Evolutionary conservation across 2,329 filamentous ascomycete species (phyloP), one percentile per base, ranked within the genome.

Genomic region (Fusarium tuaranense): DNA sequence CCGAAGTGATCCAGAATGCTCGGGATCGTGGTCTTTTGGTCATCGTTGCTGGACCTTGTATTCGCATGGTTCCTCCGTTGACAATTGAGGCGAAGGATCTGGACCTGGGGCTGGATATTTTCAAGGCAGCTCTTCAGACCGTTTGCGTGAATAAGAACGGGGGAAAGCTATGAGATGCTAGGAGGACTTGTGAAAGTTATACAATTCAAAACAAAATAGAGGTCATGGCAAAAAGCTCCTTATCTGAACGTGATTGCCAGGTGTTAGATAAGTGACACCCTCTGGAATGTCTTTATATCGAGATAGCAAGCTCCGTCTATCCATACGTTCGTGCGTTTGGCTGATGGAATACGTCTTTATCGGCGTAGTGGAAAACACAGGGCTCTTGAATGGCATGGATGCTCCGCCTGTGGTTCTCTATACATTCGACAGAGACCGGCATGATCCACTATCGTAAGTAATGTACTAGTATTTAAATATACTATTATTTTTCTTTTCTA

Each of bases 21-120:
- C 34, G 63, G 9, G 63, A 65, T 36, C 51, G 30, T 1, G 63
- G 63, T 18, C 53, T 65, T 14, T 41, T 65, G 9, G 44, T 65
- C 13, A 59, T 65, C 34, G 53, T 59, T 20, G 63, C 63, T 16
- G 63, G 63, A 20, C 53, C 63, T 7, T 59, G 63, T 22, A 59
- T 65, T 18, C 63, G 63, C 13, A 46, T 65, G 51, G 53, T 65
- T 27, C 63, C 63, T n/a, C 63, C 63, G 13, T 7, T 65, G 63
- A 65, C 53, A 5, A 65, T 59, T 16, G 38, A 59, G 38, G 51
- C 44, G 7, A 46, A 59, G 63, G 63, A 65, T 18, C 27, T 65
- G 27, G 63, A 65, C 5, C 32, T 32, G 18, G 63, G 38, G 0
- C 5, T 65, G 27, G 38, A 59, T 7, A 65, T 65, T n/a, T 34